phyloP scores from a whole-genome alignment of 208 protist genomes.

The Acanthamoeba castellanii region DNA sequence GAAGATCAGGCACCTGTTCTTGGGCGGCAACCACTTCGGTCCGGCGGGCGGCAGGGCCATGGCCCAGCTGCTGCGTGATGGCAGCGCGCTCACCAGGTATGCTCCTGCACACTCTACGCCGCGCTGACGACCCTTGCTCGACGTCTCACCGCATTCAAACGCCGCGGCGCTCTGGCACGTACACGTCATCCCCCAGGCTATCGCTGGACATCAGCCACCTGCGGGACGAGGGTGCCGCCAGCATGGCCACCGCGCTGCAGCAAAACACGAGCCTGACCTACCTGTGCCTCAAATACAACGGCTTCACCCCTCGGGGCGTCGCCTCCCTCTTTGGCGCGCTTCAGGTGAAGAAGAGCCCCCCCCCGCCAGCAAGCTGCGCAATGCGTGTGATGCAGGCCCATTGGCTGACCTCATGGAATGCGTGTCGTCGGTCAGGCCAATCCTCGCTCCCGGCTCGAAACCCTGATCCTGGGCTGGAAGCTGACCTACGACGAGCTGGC shows the following conservation, averaged over 20 bases:
- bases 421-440: neutral
- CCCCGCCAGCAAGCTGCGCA: neutral
- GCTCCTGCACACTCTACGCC: neutral
- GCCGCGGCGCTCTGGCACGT: neutral
- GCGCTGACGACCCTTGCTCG: neutral
- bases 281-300: constrained; percentile 57
- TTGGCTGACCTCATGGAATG: too few relatives aligned
- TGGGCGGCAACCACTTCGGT: constrained; percentile 45
- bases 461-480: constrained; percentile 51
- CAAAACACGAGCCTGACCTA: constrained; percentile 47
- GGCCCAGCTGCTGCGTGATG: neutral
- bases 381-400: too few relatives aligned
- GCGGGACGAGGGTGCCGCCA: neutral
- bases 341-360: neutral
- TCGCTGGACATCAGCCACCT: constrained; percentile 57
- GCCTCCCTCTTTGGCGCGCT: constrained; percentile 1
- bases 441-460: neutral
- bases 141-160: neutral
- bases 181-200: neutral
- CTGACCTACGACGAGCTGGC: constrained; percentile 28
- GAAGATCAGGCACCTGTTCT: constrained; percentile 22
- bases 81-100: constrained; percentile 10
- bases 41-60: neutral
- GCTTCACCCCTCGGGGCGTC: neutral
- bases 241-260: neutral